Conservation (phyloP, 2,329 filamentous ascomycete genomes). For the Penicillium carneum region DNA sequence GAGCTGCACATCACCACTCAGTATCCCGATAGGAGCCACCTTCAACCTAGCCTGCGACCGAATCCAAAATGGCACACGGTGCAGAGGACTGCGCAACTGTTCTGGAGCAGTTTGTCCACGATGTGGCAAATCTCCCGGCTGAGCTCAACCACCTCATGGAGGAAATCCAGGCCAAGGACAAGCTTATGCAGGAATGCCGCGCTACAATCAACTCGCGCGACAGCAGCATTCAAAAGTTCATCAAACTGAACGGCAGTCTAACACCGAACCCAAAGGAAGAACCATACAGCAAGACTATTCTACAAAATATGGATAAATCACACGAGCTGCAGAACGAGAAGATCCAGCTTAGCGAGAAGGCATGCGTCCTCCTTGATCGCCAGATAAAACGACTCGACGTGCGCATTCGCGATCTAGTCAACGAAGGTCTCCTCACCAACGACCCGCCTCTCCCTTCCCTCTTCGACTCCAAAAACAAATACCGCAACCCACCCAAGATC, state of each 20-base stretch:
- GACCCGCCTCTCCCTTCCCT: conserved; percentile 68
- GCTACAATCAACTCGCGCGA: conserved; percentile 66
- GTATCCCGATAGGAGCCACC: background rate
- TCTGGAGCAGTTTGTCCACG: conserved; percentile 70
- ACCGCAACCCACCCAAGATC: conserved; percentile 56
- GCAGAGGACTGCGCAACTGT: conserved; percentile 69
- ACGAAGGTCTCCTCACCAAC: conserved; percentile 65
- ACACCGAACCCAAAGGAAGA: conserved; percentile 70
- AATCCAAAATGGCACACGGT: conserved; percentile 52
- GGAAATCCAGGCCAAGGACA: conserved; percentile 71
- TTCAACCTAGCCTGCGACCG: conserved; percentile 8
- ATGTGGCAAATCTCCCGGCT: conserved; percentile 67
- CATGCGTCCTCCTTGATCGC: conserved; percentile 65
- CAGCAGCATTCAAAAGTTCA: conserved; percentile 69
- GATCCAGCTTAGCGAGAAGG: conserved; percentile 66
- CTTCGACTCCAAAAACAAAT: conserved; percentile 57
- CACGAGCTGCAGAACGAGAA: conserved; percentile 69
- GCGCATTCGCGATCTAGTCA: conserved; percentile 66
- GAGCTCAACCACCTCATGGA: conserved; percentile 72
- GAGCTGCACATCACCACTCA: background rate
- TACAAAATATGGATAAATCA: conserved; percentile 65
- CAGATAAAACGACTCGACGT: conserved; percentile 69
- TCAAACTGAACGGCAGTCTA: conserved; percentile 68
- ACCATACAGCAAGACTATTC: conserved; percentile 63
- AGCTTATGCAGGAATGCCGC: conserved; percentile 64